A percentile compares a stretch with the other conserved stretches of the same genome.
These are phyloP conservation scores for Penicillium angulare DNA, from an alignment of 495 filamentous ascomycete species.

Conservation along the genomic window DNA sequence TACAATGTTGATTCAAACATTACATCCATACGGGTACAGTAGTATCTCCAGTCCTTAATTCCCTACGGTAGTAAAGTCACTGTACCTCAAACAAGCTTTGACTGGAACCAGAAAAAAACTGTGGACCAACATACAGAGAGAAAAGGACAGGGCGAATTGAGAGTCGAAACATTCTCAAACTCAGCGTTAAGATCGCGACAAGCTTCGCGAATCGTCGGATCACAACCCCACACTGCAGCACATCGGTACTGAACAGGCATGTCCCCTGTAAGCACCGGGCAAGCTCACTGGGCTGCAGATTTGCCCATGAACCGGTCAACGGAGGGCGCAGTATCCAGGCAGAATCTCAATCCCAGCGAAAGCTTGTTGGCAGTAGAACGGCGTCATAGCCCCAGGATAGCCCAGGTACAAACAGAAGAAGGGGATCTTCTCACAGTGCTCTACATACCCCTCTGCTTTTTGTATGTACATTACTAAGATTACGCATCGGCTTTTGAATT, in stretches of 20 bases:
- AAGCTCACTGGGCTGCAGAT: constrained; percentile 12
- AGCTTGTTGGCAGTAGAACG: constrained; percentile 22
- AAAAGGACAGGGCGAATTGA: background rate
- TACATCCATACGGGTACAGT: no score
- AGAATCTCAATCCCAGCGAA: constrained; percentile 13
- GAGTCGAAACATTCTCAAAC: background rate
- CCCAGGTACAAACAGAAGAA: no score
- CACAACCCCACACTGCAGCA: constrained; percentile 19
- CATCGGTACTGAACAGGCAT: constrained; percentile 20
- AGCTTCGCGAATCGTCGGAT: constrained; percentile 28
- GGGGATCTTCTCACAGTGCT: no score
- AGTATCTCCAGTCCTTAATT: no score
- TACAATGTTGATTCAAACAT: no score
- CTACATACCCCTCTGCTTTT: no score
- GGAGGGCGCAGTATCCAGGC: constrained; percentile 1
- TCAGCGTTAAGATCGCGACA: constrained; percentile 21
- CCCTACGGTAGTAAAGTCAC: no score
- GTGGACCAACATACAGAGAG: background rate
- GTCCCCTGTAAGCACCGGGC: constrained; percentile 12
- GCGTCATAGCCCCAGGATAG: background rate
- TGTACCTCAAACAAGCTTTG: no score
- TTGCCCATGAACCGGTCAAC: constrained; percentile 19
- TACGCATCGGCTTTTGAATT: no score
- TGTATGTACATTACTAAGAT: no score
- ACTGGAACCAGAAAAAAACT: no score